Evolutionary conservation across 306 rosid species (phyloP), one percentile per base, ranked within the genome.

Genomic region (Aeschynomene evenia): DNA sequence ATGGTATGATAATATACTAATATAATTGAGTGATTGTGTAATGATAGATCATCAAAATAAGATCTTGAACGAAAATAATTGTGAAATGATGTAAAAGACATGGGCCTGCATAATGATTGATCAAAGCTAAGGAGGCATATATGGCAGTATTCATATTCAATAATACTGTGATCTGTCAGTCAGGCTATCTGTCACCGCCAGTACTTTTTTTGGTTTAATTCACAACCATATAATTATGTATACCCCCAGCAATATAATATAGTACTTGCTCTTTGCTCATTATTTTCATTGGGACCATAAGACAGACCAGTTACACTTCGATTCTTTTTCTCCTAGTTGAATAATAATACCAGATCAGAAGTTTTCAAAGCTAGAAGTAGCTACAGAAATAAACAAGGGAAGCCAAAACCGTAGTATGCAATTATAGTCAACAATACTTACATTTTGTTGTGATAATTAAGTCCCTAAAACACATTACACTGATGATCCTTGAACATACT

Each of bases 391-490:
- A 4, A 46, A 45, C 0, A 64, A 31, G 8, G 12, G 18, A 21
- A 33, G 31, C 73, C 40, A 69, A 69, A 71, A 71, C 59, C 58
- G 58, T 6, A 10, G 67, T 21, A 20, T 61, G 31, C 67, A 22
- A 61, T 61, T 61, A 11, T 37, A 36, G 26, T 63, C 5, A 23
- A 21, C 45, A n/a, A n/a, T n/a, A 45, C 51, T 64, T 70, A 63
- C 77, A 71, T 33, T 67, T 22, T 67, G 64, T 54, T 23, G 54
- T 45, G 45, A 43, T 63, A n/a, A 54, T n/a, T n/a, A 28, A 28
- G 31, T 28, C 42, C 9, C 10, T 22, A 9, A 62, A 6, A 60
- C 5, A 42, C 19, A n/a, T 18, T 53, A 9, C 48, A 46, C 4
- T 4, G 6, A 16, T 33, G 7, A 15, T 33, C 37, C 46, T 74